Conservation (phyloP, 305 asterid species). For the Euphrasia arctica region DNA sequence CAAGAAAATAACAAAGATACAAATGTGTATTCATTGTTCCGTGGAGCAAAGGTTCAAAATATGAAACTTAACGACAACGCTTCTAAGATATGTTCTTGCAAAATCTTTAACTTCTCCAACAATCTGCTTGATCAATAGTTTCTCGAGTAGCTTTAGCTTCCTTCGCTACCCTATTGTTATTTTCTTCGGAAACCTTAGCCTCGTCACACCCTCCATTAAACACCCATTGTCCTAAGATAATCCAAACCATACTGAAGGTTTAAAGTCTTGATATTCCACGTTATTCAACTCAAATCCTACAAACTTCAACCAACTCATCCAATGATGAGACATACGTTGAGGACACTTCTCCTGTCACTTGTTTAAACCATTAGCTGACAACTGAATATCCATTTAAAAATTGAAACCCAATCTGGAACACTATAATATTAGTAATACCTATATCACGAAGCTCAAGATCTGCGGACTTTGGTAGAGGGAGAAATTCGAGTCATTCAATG, state of each 20-base stretch:
- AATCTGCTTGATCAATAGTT: conserved; percentile 34
- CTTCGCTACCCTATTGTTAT: conserved; percentile 17
- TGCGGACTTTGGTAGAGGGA: too few species aligned
- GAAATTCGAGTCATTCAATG: too few species aligned
- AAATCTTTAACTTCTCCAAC: conserved; percentile 58
- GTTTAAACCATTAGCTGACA: too few species aligned
- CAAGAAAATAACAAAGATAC: too few species aligned
- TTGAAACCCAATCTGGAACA: too few species aligned
- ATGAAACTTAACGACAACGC: conserved; percentile 32
- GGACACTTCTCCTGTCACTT: too few species aligned
- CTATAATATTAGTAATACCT: too few species aligned
- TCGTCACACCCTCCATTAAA: conserved; percentile 35
- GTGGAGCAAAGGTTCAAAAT: neutral
- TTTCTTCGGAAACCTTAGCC: conserved; percentile 18
- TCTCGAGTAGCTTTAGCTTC: conserved; percentile 31
- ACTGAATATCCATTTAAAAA: too few species aligned
- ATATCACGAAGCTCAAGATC: too few species aligned
- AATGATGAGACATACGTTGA: too few species aligned
- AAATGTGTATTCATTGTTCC: too few species aligned
- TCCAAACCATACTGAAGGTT: conserved; percentile 23
- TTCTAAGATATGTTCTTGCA: conserved; percentile 36
- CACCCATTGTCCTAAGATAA: conserved; percentile 22
- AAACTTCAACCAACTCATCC: too few species aligned
- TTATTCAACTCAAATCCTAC: conserved; percentile 16
- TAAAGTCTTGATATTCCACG: conserved; percentile 27